phyloP scores from a whole-genome alignment of 192 early-diverging fungal genomes.

The Haplosporangium gracile region DNA sequence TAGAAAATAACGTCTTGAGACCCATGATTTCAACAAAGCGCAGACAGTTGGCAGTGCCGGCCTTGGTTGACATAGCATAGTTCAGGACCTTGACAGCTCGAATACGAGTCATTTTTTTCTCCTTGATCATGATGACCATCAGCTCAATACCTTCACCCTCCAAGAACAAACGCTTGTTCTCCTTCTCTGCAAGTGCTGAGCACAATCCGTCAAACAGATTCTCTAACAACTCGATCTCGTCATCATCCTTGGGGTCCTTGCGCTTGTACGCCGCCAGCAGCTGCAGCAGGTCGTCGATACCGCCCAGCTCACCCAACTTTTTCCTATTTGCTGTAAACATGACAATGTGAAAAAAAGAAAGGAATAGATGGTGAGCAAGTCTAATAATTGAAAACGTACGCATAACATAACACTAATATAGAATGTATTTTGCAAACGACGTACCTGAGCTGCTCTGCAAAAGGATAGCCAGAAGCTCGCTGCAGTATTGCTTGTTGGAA shows the following conservation, averaged over 20 bases:
- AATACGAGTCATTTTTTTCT: constrained; percentile 84
- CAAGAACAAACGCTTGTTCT: constrained; percentile 81
- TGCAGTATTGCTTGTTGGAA: constrained; percentile 89
- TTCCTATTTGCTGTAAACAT: constrained; percentile 59
- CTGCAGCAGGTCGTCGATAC: constrained; percentile 79
- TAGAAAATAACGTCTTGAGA: constrained; percentile 86
- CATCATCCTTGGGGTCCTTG: constrained; percentile 84
- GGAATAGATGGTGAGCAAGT: not conserved
- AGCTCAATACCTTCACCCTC: constrained; percentile 92
- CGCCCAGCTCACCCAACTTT: constrained; percentile 62
- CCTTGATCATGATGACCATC: constrained; percentile 92
- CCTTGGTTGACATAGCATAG: constrained; percentile 74
- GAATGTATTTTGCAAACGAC: constrained; percentile 27
- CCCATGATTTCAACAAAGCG: constrained; percentile 88
- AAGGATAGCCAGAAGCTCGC: constrained; percentile 89
- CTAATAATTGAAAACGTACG: too few species aligned
- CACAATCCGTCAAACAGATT: constrained; percentile 91
- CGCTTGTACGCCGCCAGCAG: constrained; percentile 70
- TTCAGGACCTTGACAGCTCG: constrained; percentile 90
- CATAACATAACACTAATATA: not conserved
- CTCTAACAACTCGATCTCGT: constrained; percentile 94
- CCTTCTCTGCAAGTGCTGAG: constrained; percentile 72
- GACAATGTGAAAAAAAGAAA: not conserved
- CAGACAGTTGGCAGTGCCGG: constrained; percentile 66
- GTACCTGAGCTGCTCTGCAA: constrained; percentile 75